Conservation (phyloP, 2,329 filamentous ascomycete species). For the Aspergillus calidoustus region DNA sequence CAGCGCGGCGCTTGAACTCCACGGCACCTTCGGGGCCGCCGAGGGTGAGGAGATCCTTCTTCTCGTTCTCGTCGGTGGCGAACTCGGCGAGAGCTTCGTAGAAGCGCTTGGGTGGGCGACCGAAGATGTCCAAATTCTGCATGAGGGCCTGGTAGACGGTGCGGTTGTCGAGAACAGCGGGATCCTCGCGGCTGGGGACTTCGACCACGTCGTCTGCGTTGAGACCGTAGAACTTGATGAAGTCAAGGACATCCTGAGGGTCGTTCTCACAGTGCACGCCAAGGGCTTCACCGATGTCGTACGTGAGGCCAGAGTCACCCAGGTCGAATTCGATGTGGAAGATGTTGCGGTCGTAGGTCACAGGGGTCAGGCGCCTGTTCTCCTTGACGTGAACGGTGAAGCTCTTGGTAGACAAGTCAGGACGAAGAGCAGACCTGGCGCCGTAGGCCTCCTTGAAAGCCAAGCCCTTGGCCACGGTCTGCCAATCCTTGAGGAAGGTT, state of each 20-base stretch:
- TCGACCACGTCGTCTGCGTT: conserved; percentile 84
- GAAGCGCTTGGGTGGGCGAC: conserved; percentile 95
- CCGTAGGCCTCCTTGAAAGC: conserved; percentile 94
- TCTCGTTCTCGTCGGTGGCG: conserved; percentile 80
- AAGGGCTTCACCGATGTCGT: conserved; percentile 96
- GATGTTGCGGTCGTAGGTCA: conserved; percentile 94
- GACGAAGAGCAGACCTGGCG: conserved; percentile 74
- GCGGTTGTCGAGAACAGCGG: conserved; percentile 75
- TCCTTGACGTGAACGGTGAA: conserved; percentile 89
- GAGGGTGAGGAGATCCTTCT: conserved; percentile 76
- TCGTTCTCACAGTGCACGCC: conserved; percentile 97
- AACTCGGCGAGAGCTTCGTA: conserved; percentile 91
- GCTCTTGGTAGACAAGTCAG: conserved; percentile 85
- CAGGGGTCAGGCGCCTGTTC: conserved; percentile 88
- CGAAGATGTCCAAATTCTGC: conserved; percentile 96
- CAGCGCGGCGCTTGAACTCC: conserved; percentile 89
- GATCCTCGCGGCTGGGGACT: conserved; percentile 82
- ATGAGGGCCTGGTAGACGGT: conserved; percentile 90
- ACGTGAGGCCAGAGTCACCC: conserved; percentile 85
- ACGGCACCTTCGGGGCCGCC: conserved; percentile 77
- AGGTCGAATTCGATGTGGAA: conserved; percentile 99
- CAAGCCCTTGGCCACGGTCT: conserved; percentile 82
- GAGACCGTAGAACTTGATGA: conserved; percentile 89
- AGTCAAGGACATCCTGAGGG: conserved; percentile 73
- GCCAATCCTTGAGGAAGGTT: conserved; percentile 74